Base-by-base conservation (phyloP, 2,329 filamentous ascomycete genomes). In the Sporothrix humicola region DNA sequence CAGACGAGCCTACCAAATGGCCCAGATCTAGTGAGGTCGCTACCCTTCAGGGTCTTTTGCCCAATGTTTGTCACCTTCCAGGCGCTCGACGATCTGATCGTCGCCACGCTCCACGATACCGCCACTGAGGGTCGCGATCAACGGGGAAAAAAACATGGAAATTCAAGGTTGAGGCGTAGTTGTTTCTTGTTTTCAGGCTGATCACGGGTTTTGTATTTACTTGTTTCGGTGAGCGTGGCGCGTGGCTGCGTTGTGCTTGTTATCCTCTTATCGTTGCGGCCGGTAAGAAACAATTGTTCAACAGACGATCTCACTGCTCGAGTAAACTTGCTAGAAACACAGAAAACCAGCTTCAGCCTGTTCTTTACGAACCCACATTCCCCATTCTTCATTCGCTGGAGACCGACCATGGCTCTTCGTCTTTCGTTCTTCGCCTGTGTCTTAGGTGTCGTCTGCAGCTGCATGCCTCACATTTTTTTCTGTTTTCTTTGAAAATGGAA, bases 361-460 rank as follows among this genome's bases (percentile, higher is more conserved):
- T 17, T 52, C 48, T 17, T 7, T 52, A 15, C n/a, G 15, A 15
- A 1, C 15, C n/a, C 48, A 17, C 13, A 17, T n/a, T 52, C 48
- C n/a, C 48, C n/a, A n/a, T 15, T n/a, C 59, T 46, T 17, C 59
- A 63, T 63, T 46, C n/a, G 37, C 31, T 20, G 37, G 31, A 37
- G 31, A 5, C 31, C 31, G 31, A 37, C 31, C 31, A 7, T 46
- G 37, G 42, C 10, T 46, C 37, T 42, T 42, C 10, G 23, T 42
- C 13, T 37, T 8, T 17, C 13, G 15, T 46, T 63, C 23, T 37
- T 54, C n/a, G n/a, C 7, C 7, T 23, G 3, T 48, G 61, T 65
- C 61, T 63, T 44, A 46, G 61, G n/a, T 48, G 12, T 26, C 42
- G 61, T 66, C n/a, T 66, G 44, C 61, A 48, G 61, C 61, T 66